Percentiles rank a stretch among this genome's conserved stretches.
phyloP scores from a whole-genome alignment of 2,329 filamentous ascomycete genomes.

The Colletotrichum tropicicola region DNA sequence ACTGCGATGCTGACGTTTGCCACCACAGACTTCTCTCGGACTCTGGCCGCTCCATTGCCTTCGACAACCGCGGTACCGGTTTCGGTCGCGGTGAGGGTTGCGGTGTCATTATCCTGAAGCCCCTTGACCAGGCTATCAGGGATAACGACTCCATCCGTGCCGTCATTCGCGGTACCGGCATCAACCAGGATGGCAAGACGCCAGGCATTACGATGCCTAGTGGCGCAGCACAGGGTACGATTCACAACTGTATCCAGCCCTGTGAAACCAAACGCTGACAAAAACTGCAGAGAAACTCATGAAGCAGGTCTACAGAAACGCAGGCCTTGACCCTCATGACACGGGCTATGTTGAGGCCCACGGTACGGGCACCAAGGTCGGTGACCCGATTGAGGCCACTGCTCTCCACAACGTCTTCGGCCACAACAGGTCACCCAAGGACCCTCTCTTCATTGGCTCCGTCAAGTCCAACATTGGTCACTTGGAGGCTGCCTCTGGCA shows the following conservation, averaged over 20 bases:
- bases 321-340: conserved; percentile 37
- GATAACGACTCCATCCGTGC: conserved; percentile 64
- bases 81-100: conserved; percentile 71
- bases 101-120: conserved; percentile 64
- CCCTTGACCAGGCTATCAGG: conserved; percentile 59
- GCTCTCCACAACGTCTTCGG: conserved; percentile 56
- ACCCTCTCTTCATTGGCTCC: conserved; percentile 55
- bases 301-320: conserved; percentile 44
- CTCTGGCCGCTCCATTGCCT: conserved; percentile 58
- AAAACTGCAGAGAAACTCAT: conserved; percentile 47
- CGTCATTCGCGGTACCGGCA: conserved; percentile 58
- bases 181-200: conserved; percentile 65
- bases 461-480: conserved; percentile 63
- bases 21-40: conserved; percentile 57
- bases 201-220: conserved; percentile 67
- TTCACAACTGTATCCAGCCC: neutral
- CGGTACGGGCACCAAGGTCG: conserved; percentile 63
- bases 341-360: conserved; percentile 57
- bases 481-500: conserved; percentile 59
- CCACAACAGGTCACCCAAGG: conserved; percentile 28
- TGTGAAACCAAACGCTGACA: conserved; percentile 29
- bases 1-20: neutral
- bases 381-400: conserved; percentile 63
- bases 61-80: conserved; percentile 44
- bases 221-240: conserved; percentile 51